Percentiles rank a stretch among this genome's conserved stretches.
phyloP scores from a whole-genome alignment of 257 asterid species.

The Nicotiana tomentosiformis region DNA sequence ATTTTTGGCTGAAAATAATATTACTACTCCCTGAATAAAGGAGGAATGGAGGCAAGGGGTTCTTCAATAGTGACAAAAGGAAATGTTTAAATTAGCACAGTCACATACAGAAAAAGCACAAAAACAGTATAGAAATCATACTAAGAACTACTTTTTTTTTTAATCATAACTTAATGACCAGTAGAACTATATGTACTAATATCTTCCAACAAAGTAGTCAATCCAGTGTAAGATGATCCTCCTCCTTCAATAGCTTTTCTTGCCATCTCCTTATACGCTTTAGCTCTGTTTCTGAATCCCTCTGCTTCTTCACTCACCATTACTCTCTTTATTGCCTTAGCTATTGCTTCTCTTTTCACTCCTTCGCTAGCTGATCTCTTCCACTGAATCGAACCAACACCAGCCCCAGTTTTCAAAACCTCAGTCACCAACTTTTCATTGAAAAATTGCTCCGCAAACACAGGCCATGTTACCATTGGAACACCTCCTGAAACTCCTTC shows the following conservation, averaged over 20 bases:
- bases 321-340: slow-evolving; percentile 25
- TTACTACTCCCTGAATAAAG: too few relatives aligned
- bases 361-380: slow-evolving; percentile 21
- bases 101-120: background rate
- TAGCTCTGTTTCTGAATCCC: slow-evolving; percentile 34
- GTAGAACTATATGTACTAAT: slow-evolving; percentile 12
- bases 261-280: slow-evolving; percentile 28
- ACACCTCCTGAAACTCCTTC: slow-evolving; percentile 45
- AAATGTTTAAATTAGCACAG: background rate
- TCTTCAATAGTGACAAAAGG: background rate
- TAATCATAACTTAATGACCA: background rate
- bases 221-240: slow-evolving; percentile 54
- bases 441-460: slow-evolving; percentile 33
- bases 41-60: background rate
- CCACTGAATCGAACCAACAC: slow-evolving; percentile 37
- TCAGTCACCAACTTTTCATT: slow-evolving; percentile 40
- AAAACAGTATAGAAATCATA: background rate
- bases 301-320: slow-evolving; percentile 31
- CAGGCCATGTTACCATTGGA: slow-evolving; percentile 52
- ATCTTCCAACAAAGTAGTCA: slow-evolving; percentile 37
- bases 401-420: slow-evolving; percentile 27
- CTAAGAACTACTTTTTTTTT: background rate
- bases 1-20: background rate
- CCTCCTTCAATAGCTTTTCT: slow-evolving; percentile 29
- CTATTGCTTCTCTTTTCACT: slow-evolving; percentile 33